phyloP scores from a whole-genome alignment of 108 stramenopile genomes.

The Nitzschia inconspicua region DNA sequence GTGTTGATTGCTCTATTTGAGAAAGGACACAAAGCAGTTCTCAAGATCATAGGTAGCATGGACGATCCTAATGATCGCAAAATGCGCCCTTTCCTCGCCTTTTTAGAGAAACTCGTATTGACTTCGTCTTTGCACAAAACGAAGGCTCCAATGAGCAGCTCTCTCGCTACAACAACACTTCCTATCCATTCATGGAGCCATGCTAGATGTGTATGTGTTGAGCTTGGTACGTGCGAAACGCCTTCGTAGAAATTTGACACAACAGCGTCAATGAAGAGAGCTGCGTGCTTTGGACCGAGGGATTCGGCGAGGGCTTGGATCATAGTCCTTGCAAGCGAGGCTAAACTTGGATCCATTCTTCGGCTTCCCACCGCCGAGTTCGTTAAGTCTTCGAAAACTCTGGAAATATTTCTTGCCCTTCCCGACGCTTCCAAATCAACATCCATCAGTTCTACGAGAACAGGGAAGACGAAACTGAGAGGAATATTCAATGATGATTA shows the following conservation, averaged over 20 bases:
- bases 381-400: too few species aligned
- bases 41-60: too few species aligned
- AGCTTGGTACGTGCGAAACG: not conserved
- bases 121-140: not conserved
- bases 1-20: too few species aligned
- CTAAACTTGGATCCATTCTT: not conserved
- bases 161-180: conserved; percentile 17
- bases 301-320: conserved; percentile 6
- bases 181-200: conserved; percentile 19
- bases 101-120: not conserved
- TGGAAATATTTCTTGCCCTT: too few species aligned
- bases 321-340: conserved; percentile 4
- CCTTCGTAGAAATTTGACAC: conserved; percentile 20
- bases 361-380: too few species aligned
- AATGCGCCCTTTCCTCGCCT: conserved; percentile 2
- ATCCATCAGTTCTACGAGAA: conserved; percentile 12
- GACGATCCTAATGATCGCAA: conserved; percentile 20
- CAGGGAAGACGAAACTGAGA: not conserved
- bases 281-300: conserved; percentile 23
- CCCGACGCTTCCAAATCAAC: conserved; percentile 16
- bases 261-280: conserved; percentile 10
- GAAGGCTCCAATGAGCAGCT: conserved; percentile 22
- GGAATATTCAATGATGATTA: too few species aligned
- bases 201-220: not conserved
- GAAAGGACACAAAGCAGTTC: too few species aligned